A percentile compares a stretch with the other conserved stretches of the same genome.
phyloP scores from a whole-genome alignment of 805 yeast species.

The Candida suzukii region DNA sequence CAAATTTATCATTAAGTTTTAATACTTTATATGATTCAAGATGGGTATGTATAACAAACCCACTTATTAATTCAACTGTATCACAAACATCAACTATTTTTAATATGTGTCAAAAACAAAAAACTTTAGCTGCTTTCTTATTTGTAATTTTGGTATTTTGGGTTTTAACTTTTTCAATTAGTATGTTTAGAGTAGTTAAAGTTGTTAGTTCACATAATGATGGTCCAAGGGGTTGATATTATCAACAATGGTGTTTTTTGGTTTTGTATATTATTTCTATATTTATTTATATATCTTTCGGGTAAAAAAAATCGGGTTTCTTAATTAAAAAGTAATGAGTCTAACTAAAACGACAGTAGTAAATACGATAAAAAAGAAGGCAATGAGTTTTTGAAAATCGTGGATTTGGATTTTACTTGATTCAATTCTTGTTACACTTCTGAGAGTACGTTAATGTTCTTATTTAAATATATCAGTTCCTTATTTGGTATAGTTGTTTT shows the following conservation, averaged over 20 bases:
- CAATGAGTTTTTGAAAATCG: no score
- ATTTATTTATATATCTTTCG: no score
- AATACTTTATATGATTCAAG: conserved; percentile 70
- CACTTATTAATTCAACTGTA: conserved; percentile 9
- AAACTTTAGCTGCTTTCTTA: conserved; percentile 70
- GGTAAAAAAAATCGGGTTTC: no score
- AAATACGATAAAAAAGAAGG: no score
- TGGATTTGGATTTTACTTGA: no score
- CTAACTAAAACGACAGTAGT: no score
- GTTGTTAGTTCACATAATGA: conserved; percentile 29
- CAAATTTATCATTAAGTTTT: conserved; percentile 80
- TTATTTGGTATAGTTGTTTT: no score
- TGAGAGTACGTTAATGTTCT: no score
- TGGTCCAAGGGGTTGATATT: background rate
- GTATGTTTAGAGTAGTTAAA: conserved; percentile 77
- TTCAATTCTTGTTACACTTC: no score
- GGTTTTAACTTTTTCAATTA: conserved; percentile 80
- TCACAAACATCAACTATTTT: conserved; percentile 26
- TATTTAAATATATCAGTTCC: no score
- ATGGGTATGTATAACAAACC: conserved; percentile 61
- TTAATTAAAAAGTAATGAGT: no score
- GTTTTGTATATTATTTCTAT: background rate
- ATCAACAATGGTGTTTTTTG: background rate
- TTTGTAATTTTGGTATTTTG: conserved; percentile 71
- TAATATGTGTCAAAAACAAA: conserved; percentile 69